Evolutionary conservation across 1,139 yeast species (phyloP), one percentile per base, ranked within the genome.

Genomic region (Waltiozyma sp.): DNA sequence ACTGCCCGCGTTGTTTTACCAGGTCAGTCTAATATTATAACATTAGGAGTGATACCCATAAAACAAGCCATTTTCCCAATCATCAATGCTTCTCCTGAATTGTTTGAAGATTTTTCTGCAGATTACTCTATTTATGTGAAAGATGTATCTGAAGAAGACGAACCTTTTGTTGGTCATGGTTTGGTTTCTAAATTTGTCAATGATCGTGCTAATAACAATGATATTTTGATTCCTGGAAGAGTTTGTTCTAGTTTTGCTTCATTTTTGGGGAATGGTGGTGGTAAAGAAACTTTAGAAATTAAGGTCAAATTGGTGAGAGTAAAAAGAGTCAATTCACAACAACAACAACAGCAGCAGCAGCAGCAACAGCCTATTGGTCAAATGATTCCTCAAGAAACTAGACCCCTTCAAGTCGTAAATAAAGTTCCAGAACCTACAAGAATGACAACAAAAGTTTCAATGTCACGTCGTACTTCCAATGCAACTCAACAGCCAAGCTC

Each of bases 151-250:
- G 91, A 82, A 57, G 77, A 76, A 6, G 86, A 79, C 54, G 89
- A 82, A 59, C 91, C 91, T 2, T 77, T 78, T 57, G 91, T 82
- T 10, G 80, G 86, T 18, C 73, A 77, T 50, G 91, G 91, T 0
- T 66, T 77, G 19, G 66, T 79, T 41, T 76, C 86, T 1, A 65
- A 68, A 33, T 56, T 72, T 33, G 54, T 61, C 6, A 59, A 60
- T 7, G 28, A 34, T 11, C 45, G 46, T 15, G 46, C 45, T 28
- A 47, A 50, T 11, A 53, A 49, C 8, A 57, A 56, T 31, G 61
- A 59, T 28, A 55, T 60, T 38, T 58, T 78, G 33, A 68, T 82
- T 15, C 81, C 86, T 0, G 91, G 91, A 1, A 65, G 87, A 47
- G 81, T 82, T 19, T 80, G 88, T 53, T 80, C 80, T 42, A 81